Conservation (phyloP, 441 rosid species). For the Adansonia madagascariensis region DNA sequence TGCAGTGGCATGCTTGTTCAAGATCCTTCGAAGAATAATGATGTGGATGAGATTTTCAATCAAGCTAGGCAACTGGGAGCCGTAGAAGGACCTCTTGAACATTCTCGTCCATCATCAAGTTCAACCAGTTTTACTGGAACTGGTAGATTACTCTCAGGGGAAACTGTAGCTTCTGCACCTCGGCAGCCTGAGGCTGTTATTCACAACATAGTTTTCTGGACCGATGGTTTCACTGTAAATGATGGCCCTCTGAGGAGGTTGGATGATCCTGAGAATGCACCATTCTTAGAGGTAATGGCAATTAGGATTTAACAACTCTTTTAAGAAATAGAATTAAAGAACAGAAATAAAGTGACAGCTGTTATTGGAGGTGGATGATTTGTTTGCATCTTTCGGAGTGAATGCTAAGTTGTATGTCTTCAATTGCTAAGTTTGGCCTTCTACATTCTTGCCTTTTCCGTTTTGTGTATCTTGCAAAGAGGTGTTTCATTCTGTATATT, state of each 20-base stretch:
- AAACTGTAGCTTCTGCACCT: conserved; percentile 63
- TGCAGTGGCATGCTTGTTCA: conserved; percentile 97
- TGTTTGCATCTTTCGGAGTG: conserved; percentile 9
- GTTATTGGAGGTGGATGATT: background rate
- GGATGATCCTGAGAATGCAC: conserved; percentile 93
- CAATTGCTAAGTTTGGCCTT: background rate
- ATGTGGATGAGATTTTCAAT: conserved; percentile 88
- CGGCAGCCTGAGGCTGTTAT: conserved; percentile 82
- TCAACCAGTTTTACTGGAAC: conserved; percentile 85
- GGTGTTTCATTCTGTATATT: background rate
- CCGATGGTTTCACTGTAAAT: conserved; percentile 89
- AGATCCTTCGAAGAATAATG: conserved; percentile 79
- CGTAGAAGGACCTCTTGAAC: conserved; percentile 80
- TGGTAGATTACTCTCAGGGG: conserved; percentile 89
- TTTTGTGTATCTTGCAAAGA: background rate
- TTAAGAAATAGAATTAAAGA: background rate
- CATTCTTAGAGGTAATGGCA: conserved; percentile 80
- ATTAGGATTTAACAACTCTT: background rate
- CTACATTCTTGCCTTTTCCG: background rate
- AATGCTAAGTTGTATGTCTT: background rate
- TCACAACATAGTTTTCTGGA: conserved; percentile 93
- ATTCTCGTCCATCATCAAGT: conserved; percentile 64
- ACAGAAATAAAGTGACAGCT: background rate
- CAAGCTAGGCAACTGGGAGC: conserved; percentile 93
- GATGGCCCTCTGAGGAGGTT: conserved; percentile 89